Evolutionary conservation across 169 alveolate species (phyloP).

Genomic region (Plasmodium relictum): DNA sequence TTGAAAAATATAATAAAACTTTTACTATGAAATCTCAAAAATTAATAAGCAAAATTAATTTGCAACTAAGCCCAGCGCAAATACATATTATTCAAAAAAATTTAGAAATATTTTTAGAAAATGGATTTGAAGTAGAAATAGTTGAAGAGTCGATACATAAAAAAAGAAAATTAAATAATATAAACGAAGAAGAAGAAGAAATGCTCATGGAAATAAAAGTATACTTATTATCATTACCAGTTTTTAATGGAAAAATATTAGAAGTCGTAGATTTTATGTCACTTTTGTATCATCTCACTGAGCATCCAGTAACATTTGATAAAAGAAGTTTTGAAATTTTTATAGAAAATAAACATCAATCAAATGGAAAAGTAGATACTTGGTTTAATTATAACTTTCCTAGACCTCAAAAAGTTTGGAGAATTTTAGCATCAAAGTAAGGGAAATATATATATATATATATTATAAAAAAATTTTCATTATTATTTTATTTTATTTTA

Average conservation of each 20-base stretch:
- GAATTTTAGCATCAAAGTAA: slow-evolving; percentile 76
- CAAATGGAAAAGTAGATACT: slow-evolving; percentile 27
- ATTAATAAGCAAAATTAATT: slow-evolving; percentile 92
- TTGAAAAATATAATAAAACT: slow-evolving; percentile 88
- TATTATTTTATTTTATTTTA: slow-evolving; percentile 68
- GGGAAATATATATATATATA: background rate
- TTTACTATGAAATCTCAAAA: slow-evolving; percentile 91
- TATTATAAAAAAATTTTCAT: slow-evolving; percentile 9
- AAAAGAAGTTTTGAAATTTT: slow-evolving; percentile 5
- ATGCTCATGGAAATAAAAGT: slow-evolving; percentile 47
- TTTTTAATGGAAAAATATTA: slow-evolving; percentile 73
- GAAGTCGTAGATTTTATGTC: slow-evolving; percentile 76
- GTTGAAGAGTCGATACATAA: slow-evolving; percentile 47
- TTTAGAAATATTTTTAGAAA: slow-evolving; percentile 86
- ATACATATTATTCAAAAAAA: slow-evolving; percentile 82
- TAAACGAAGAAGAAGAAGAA: slow-evolving; percentile 14
- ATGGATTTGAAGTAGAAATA: slow-evolving; percentile 88
- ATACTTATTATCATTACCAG: slow-evolving; percentile 79
- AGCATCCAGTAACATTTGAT: slow-evolving; percentile 35
- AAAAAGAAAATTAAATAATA: slow-evolving; percentile 29
- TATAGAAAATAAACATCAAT: slow-evolving; percentile 5
- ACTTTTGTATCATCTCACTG: slow-evolving; percentile 39
- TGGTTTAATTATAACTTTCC: slow-evolving; percentile 72
- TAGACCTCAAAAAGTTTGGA: slow-evolving; percentile 79
- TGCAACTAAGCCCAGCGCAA: slow-evolving; percentile 92